Percentiles rank a stretch among this genome's conserved stretches.
phyloP scores from a whole-genome alignment of 2,329 filamentous ascomycete species.

The Zalaria sp. region DNA sequence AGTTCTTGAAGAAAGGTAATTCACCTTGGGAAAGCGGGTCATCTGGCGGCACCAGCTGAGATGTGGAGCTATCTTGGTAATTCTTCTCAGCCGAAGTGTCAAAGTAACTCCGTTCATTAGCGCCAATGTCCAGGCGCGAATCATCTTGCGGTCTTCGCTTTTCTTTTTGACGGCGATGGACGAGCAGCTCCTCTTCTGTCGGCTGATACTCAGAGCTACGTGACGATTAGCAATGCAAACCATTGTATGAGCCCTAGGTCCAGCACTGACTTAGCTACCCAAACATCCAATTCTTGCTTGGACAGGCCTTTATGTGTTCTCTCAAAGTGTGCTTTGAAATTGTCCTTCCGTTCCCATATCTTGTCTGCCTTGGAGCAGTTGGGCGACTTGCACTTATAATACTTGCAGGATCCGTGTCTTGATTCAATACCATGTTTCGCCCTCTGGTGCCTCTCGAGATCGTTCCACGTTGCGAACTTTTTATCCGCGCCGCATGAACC shows the following conservation, averaged over 20 bases:
- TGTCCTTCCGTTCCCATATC: conserved; percentile 68
- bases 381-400: conserved; percentile 45
- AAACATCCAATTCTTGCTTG: conserved; percentile 3
- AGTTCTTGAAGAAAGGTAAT: too few species aligned
- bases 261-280: not conserved
- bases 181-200: not conserved
- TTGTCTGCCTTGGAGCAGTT: conserved; percentile 49
- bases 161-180: not conserved
- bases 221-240: not conserved
- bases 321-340: conserved; percentile 67
- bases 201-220: not conserved
- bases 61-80: not conserved
- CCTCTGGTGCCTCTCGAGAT: conserved; percentile 64
- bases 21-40: too few species aligned
- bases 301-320: conserved; percentile 43
- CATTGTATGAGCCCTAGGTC: not conserved
- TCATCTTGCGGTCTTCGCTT: not conserved
- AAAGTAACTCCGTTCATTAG: not conserved
- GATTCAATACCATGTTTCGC: conserved; percentile 48
- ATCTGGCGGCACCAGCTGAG: too few species aligned
- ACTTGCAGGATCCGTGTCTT: conserved; percentile 32
- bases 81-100: not conserved
- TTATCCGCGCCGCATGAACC: conserved; percentile 40
- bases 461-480: conserved; percentile 70
- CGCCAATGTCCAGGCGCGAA: not conserved